Evolutionary conservation across 164 flowering plant species (phyloP).

Genomic region (Magnolia kwangsiensis): DNA sequence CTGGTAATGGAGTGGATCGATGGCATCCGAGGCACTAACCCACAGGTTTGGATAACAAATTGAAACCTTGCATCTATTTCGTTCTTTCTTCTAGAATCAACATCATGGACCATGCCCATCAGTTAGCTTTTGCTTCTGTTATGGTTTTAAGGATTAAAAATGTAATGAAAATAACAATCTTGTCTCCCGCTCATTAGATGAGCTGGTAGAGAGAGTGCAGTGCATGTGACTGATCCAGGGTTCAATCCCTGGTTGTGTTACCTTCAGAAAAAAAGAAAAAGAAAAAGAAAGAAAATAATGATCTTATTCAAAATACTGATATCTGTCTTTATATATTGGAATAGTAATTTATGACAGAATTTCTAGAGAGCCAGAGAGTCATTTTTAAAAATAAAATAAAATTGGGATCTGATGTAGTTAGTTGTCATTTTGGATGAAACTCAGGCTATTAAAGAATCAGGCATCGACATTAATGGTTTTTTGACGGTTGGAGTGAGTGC

Average conservation of each 20-base stretch:
- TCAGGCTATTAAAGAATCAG: conserved; percentile 84
- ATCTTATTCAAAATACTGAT: neutral
- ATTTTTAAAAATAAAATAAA: too few species aligned
- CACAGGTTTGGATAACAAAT: conserved; percentile 53
- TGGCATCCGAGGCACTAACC: conserved; percentile 96
- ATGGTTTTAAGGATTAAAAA: too few species aligned
- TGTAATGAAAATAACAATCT: too few species aligned
- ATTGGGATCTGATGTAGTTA: neutral
- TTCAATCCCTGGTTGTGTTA: too few species aligned
- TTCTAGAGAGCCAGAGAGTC: neutral
- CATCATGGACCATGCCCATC: too few species aligned
- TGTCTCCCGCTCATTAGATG: too few species aligned
- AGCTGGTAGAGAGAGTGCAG: too few species aligned
- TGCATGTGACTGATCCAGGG: too few species aligned
- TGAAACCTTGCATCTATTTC: neutral
- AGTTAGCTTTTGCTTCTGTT: too few species aligned
- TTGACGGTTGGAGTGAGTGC: conserved; percentile 98
- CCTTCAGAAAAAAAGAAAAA: too few species aligned
- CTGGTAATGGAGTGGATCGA: conserved; percentile 99
- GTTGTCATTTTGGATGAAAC: neutral
- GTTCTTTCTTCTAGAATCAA: too few species aligned
- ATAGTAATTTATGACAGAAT: neutral
- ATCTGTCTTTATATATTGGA: neutral
- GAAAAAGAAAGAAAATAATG: neutral
- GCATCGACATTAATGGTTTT: conserved; percentile 84